These are phyloP conservation scores for Trichocladium uniseriatum DNA, from an alignment of 495 filamentous ascomycete species.

Conservation along the genomic window DNA sequence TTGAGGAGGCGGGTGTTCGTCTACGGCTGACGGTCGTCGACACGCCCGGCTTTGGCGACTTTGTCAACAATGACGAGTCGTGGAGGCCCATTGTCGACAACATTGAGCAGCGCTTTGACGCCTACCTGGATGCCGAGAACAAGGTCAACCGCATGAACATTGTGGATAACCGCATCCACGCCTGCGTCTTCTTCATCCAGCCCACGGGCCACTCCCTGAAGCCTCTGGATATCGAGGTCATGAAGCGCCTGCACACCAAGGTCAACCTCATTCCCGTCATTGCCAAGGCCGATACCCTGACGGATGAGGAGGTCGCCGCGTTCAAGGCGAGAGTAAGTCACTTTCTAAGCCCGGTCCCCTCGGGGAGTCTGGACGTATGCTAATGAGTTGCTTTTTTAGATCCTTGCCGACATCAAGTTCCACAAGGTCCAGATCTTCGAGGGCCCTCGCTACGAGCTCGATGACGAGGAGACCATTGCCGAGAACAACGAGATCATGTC, in stretches of 20 bases:
- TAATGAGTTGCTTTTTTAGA: slow-evolving; percentile 47
- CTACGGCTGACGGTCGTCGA: slow-evolving; percentile 95
- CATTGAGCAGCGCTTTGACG: slow-evolving; percentile 97
- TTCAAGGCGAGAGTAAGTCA: slow-evolving; percentile 89
- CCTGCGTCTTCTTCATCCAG: slow-evolving; percentile 99
- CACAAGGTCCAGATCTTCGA: slow-evolving; percentile 98
- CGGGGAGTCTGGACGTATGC: background rate
- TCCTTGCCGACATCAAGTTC: slow-evolving; percentile 91
- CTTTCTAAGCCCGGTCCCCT: no score
- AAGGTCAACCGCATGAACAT: slow-evolving; percentile 99
- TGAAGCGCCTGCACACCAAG: slow-evolving; percentile 98
- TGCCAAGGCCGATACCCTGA: slow-evolving; percentile 95
- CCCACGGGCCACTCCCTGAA: slow-evolving; percentile 98
- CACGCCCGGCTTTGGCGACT: slow-evolving; percentile 96
- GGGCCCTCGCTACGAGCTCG: slow-evolving; percentile 93
- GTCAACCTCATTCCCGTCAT: slow-evolving; percentile 99
- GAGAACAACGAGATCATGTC: slow-evolving; percentile 99
- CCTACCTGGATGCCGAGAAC: slow-evolving; percentile 97
- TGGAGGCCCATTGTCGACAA: slow-evolving; percentile 99
- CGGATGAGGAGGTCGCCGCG: slow-evolving; percentile 83
- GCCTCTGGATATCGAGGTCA: slow-evolving; percentile 97
- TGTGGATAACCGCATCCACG: slow-evolving; percentile 95
- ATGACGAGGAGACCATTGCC: slow-evolving; percentile 98
- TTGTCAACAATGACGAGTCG: slow-evolving; percentile 99
- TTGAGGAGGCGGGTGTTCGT: slow-evolving; percentile 97